Evolutionary conservation across 2,329 filamentous ascomycete genomes (phyloP), one percentile per base, ranked within the genome.

Genomic region (Penicillium sp.): DNA sequence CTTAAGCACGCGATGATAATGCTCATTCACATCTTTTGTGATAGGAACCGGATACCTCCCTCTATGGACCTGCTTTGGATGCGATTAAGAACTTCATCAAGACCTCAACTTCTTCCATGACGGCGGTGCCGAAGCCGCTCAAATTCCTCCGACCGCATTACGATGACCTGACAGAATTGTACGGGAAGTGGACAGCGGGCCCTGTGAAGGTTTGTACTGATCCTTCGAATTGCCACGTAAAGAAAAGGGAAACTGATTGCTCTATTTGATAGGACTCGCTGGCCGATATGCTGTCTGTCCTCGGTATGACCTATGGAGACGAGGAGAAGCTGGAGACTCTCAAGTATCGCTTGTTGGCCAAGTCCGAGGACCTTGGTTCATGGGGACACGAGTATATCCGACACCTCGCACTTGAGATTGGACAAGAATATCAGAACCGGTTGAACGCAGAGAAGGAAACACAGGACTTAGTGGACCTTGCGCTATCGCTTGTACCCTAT

Each of bases 371-470:
- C 65, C 87, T 98, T 58, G 85, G 82, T 40, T 95, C 90, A 4
- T 98, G 92, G 92, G 92, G 92, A 42, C 93, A 98, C 64, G 92
- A 98, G 74, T 98, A 98, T 65, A 88, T 93, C 60, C 79, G 93
- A 46, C 93, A 98, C 70, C 74, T 98, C 50, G 90, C 92, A 16
- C 73, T 98, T 44, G 90, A 98, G 69, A 92, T 98, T 51, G 92
- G 92, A 39, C 84, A 94, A 66, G 90, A 96, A 48, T 95, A 93
- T 61, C 84, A 80, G 61, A 89, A 88, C 67, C 80, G 90, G 52
- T 71, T 95, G 65, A 83, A 85, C 34, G 82, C 86, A 20, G 92
- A 96, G 44, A 84, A 92, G 62, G 75, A 85, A 16, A 82, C 82
- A 14, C 77, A 86, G 54, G 90, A 98, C 57, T 73, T 98, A 40